Evolutionary conservation across 2,329 filamentous ascomycete genomes (phyloP), one percentile per base, ranked within the genome.

Genomic region (Beauveria sp.): DNA sequence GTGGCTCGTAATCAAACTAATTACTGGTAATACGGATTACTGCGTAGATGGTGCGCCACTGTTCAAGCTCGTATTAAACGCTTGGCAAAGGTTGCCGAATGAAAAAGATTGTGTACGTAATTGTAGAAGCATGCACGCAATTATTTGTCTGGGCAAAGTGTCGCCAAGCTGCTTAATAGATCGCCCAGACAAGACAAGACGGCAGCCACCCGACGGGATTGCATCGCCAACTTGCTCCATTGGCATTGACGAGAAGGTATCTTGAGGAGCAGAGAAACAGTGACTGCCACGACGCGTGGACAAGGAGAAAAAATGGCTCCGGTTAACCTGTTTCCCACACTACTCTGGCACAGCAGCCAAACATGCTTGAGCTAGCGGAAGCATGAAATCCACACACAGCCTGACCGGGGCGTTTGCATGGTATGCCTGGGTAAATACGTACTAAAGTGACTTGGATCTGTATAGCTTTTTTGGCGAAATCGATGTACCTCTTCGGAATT

Each of bases 141-240:
- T 9, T 7, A 5, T 6, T 30, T 45, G 53, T 42, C 50, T 24
- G n/a, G 28, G 40, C 26, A 46, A 55, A 55, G 18, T 26, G 40
- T 55, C 40, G 53, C 53, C 53, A 55, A 55, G 40, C n/a, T 42
- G 38, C 38, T 12, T 54, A 18, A 18, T 18, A 55, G 53, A 55
- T 55, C 40, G 40, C 53, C 53, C 40, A 55, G 53, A 30, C 53
- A 30, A 30, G 53, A 40, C 53, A 55, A 55, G 53, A 45, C 53
- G 53, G 53, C 40, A 30, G 52, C 40, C n/a, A 43, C 18, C 24
- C 24, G 53, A 30, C 26, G 24, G 22, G 8, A 16, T 14, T 55
- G 53, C 20, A 18, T 43, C 8, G 38, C 12, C 38, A n/a, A 16
- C 38, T 26, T 4, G 38, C 24, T 16, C 5, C 38, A 24, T 53